Base-by-base conservation (phyloP, 2,329 filamentous ascomycete genomes). In the Drechslera avenae region DNA sequence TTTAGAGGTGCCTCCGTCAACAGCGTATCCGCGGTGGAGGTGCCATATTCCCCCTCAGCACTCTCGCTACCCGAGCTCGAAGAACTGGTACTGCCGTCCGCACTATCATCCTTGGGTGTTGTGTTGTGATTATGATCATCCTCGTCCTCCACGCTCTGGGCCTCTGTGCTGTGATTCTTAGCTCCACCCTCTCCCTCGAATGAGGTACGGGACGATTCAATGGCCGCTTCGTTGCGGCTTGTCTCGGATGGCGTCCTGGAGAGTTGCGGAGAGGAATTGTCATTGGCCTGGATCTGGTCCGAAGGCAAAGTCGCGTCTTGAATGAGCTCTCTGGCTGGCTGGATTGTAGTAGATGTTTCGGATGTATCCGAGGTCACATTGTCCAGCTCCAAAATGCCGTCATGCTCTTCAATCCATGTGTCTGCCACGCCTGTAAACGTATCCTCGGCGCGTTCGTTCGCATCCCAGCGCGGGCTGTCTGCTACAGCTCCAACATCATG, bases 141-240 rank as follows among this genome's bases (percentile, higher is more conserved):
- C 12, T 47, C n/a, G n/a, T n/a, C 28, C 3, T 40, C 19, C 1
- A n/a, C 18, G 3, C 10, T 18, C 8, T 12, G 10, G 4, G 26
- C 36, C 16, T 41, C 36, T 28, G 9, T 18, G 16, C 16, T 19
- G 7, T 39, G 32, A 4, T 18, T 28, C 19, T 19, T 37, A 26
- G n/a, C 12, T 12, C 13, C 13, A 12, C 14, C 2, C 19, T 48
- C 68, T 23, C 74, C 72, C 39, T 75, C 73, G 19, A 73, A 59
- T 1, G 73, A 75, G 7, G 72, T 75, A 13, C 73, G 50, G 3
- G 72, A 63, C 17, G 73, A 75, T 33, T 74, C 71, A 30, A 56
- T 43, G 6, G 56, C 52, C 5, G 55, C 51, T 31, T 69, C 71
- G 14, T 56, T 60, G 33, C 66, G 71, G 50, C 72, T 75, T 5